Evolutionary conservation across 148 eudicot species (phyloP), one percentile per base, ranked within the genome.

Genomic region (Agrostemma githago): DNA sequence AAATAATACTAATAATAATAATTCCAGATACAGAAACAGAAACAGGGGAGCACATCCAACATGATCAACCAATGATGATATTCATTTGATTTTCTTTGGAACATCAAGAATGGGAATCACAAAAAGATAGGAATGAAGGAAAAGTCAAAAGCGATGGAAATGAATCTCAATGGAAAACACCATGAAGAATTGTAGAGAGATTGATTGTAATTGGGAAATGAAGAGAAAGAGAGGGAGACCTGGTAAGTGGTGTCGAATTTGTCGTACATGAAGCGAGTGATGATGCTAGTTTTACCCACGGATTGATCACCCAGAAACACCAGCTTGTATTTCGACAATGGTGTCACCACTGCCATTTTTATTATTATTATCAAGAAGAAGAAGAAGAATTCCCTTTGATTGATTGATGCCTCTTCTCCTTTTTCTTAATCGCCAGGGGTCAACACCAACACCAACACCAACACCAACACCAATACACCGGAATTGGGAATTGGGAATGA

Each of bases 241-340:
- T 88, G 92, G 54, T 90, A 89, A 10, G 89, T 90, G 67, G 88
- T 78, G 59, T 90, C 91, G 76, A 88, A 90, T 79, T 90, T 88
- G 58, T 90, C 94, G 76, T 89, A 89, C 94, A 89, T 89, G 74
- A 88, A 89, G 21, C 94, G 94, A 68, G 94, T 89, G 72, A 88
- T 89, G 79, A 89, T 88, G 86, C 94, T 86, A 81, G 94, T 89
- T 88, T 89, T 89, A 2, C 94, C 94, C 26, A 89, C 94, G 57
- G 91, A 88, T 80, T 89, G 94, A 86, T 89, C 94, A 62, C 94
- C 94, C 42, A 89, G 54, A 71, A 89, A 88, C 26, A 89, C 94
- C 17, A 89, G 89, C 79, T 88, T 89, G 84, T 89, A 89, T 76
- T 89, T 88, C n/a, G 91, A 87, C 58, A 90, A 82, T n/a, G 95